Percentiles rank a stretch among this genome's conserved stretches.
These are phyloP conservation scores for Sphaerobolus stellatus DNA, from an alignment of 1,284 basidiomycete genomes.

Conservation along the genomic window DNA sequence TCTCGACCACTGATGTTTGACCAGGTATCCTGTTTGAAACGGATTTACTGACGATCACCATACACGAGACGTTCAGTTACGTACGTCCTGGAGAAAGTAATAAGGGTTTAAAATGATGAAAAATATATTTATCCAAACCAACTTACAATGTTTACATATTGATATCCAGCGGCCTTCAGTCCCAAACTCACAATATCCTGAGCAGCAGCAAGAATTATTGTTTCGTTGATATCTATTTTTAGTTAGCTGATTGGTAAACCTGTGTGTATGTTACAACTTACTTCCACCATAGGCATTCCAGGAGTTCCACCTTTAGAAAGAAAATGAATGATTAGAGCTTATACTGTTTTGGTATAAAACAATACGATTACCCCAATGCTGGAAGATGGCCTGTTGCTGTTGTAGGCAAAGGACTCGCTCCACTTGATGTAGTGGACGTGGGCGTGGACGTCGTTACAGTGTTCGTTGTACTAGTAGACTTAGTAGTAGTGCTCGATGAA, in stretches of 20 bases:
- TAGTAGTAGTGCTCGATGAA: not conserved
- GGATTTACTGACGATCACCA: not conserved
- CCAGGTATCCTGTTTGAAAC: slow-evolving; percentile 59
- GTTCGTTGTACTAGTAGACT: not conserved
- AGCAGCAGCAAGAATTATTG: slow-evolving; percentile 48
- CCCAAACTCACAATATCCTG: slow-evolving; percentile 48
- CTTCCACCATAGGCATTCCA: slow-evolving; percentile 55
- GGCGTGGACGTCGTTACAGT: slow-evolving; percentile 3
- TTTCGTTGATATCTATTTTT: slow-evolving; percentile 46
- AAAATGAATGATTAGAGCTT: not conserved
- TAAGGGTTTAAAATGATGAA: not conserved
- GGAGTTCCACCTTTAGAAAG: slow-evolving; percentile 45
- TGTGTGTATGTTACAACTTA: slow-evolving; percentile 22
- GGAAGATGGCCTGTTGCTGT: not conserved
- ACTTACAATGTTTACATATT: slow-evolving; percentile 60
- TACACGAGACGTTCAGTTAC: not conserved
- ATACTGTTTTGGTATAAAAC: not conserved
- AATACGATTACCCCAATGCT: not conserved
- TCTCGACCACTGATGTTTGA: slow-evolving; percentile 39
- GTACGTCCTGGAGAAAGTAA: not conserved
- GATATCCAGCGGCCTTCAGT: slow-evolving; percentile 49
- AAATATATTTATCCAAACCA: too few relatives aligned
- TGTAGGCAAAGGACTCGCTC: not conserved
- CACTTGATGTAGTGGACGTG: slow-evolving; percentile 1
- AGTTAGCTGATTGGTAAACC: not conserved